Conservation (phyloP, 306 rosid species). For the Abrus precatorius region DNA sequence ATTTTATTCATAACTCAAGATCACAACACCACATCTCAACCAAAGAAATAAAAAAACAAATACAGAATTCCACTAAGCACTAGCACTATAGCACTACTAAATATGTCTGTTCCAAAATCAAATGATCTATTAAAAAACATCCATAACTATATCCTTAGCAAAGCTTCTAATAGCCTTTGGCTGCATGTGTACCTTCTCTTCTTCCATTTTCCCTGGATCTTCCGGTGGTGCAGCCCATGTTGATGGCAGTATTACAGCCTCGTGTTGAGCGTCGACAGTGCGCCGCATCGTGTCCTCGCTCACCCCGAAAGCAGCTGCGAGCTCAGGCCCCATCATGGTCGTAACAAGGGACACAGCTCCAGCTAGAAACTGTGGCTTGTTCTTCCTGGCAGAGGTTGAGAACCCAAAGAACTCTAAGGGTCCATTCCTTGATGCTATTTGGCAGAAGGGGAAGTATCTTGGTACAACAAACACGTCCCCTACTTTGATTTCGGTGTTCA, state of each 20-base stretch:
- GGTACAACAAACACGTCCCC: constrained; percentile 88
- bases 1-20: constrained; percentile 41
- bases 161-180: background rate
- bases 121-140: background rate
- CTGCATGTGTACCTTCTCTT: background rate
- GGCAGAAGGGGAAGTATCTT: constrained; percentile 78
- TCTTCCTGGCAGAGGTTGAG: constrained; percentile 72
- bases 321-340: constrained; percentile 70
- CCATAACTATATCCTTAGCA: constrained; percentile 27
- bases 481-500: constrained; percentile 58
- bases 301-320: constrained; percentile 73
- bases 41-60: background rate
- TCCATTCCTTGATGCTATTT: constrained; percentile 78
- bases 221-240: constrained; percentile 43
- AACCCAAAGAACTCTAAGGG: constrained; percentile 87
- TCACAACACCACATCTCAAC: constrained; percentile 25
- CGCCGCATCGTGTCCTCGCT: constrained; percentile 51
- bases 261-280: constrained; percentile 12
- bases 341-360: constrained; percentile 67
- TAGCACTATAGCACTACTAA: background rate
- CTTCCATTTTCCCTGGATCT: background rate
- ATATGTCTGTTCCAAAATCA: background rate
- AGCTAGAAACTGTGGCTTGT: constrained; percentile 74
- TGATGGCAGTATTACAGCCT: constrained; percentile 35
- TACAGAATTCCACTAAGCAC: background rate